Evolutionary conservation across 2,329 filamentous ascomycete species (phyloP), one percentile per base, ranked within the genome.

Genomic region (Emergomyces pasteurianus): DNA sequence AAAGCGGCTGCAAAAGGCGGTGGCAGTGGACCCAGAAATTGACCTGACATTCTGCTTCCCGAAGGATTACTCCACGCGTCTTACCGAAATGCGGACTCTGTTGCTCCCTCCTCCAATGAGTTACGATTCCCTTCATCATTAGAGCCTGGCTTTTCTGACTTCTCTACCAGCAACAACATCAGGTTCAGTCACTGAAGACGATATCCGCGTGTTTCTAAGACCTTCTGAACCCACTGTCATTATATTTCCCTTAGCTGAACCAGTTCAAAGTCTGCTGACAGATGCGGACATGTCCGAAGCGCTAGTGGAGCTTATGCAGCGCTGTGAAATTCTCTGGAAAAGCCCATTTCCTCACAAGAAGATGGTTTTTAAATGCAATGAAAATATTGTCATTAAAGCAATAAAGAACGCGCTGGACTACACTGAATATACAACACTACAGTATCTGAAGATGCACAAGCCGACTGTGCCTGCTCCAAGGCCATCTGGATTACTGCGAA

Each of bases 351-450:
- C 67, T 58, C 58, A 60, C 12, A 62, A 64, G 6, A 68, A 66
- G 58, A 65, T 65, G 58, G 66, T 66, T 21, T 65, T 67, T 36
- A 65, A 64, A 50, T 67, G 63, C 54, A 50, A 49, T 26, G 9
- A 23, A 34, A 46, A 63, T 53, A 64, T 69, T 47, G 54, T 68
- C 54, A 58, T 68, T 5, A 69, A 69, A 49, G 66, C 63, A 31
- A 58, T 69, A 14, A 63, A 55, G 46, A 62, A 62, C 36, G 36
- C 65, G 54, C 60, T 65, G 18, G 63, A 69, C 50, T 63, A 59
- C 42, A 70, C 68, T 43, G 64, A 71, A 62, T 69, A 68, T 57
- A 71, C 65, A 52, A 65, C 64, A 14, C 60, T 70, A 46, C 61
- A 66, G 62, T 70, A 67, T 58, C 63, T 70, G 46, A 55, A 63